A percentile compares a stretch with the other conserved stretches of the same genome.
phyloP scores from a whole-genome alignment of 2,329 filamentous ascomycete species.

The Fonsecaea nubica region DNA sequence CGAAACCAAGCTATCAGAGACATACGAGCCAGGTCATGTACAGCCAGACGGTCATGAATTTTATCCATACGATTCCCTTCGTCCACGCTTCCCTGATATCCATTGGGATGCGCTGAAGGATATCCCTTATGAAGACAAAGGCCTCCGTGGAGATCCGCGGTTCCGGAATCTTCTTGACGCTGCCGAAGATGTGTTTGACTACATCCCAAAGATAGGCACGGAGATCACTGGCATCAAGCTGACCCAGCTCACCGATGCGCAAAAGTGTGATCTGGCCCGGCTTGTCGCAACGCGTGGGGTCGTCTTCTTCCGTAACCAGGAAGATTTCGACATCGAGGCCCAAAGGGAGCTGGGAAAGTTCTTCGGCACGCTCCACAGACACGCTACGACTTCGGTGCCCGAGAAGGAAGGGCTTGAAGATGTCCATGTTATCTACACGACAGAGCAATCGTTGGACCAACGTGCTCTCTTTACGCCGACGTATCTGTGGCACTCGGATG shows the following conservation, averaged over 20 bases:
- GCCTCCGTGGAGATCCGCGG: conserved; percentile 59
- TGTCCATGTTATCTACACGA: conserved; percentile 68
- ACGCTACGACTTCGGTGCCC: conserved; percentile 61
- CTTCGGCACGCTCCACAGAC: conserved; percentile 65
- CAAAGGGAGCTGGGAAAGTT: conserved; percentile 71
- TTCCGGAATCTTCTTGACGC: conserved; percentile 60
- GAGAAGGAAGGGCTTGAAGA: conserved; percentile 57
- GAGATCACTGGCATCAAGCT: conserved; percentile 56
- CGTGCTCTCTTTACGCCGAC: conserved; percentile 61
- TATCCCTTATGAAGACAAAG: conserved; percentile 61
- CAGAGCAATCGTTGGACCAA: conserved; percentile 60
- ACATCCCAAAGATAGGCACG: conserved; percentile 46
- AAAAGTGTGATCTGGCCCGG: conserved; percentile 71
- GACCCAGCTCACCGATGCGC: conserved; percentile 60
- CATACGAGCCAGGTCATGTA: conserved; percentile 58
- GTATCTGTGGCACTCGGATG: conserved; percentile 65
- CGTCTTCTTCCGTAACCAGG: conserved; percentile 71
- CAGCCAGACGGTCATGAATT: conserved; percentile 53
- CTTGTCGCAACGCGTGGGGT: conserved; percentile 72
- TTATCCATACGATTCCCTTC: conserved; percentile 61
- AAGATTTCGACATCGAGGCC: conserved; percentile 55
- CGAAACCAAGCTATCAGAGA: conserved; percentile 10
- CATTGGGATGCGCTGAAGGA: conserved; percentile 59
- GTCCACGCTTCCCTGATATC: conserved; percentile 60
- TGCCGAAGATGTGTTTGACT: conserved; percentile 62